Evolutionary conservation across 2,329 filamentous ascomycete species (phyloP).

Genomic region (Fusarium pseudocircinatum): DNA sequence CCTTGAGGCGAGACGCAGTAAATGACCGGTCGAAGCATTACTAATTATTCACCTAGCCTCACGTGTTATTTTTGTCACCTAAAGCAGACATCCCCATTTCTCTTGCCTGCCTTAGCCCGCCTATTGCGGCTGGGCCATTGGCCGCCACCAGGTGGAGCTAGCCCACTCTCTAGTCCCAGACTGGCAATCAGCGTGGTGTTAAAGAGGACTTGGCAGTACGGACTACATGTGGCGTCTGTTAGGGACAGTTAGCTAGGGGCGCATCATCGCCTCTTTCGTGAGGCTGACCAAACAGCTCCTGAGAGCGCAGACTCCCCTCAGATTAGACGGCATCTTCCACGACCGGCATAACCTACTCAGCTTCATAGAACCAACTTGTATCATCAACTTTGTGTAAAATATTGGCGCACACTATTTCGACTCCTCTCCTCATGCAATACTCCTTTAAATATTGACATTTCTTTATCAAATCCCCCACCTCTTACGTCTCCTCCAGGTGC

Average conservation of each 20-base stretch:
- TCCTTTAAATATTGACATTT: background rate
- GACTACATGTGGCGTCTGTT: background rate
- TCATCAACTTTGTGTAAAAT: background rate
- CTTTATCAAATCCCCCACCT: background rate
- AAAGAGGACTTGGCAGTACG: background rate
- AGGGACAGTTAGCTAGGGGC: background rate
- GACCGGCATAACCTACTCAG: background rate
- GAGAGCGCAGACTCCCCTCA: background rate
- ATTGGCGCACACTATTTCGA: background rate
- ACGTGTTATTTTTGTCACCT: background rate
- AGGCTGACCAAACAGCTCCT: constrained; percentile 31
- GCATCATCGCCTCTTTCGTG: constrained; percentile 25
- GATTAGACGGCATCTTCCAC: background rate
- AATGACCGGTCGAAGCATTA: background rate
- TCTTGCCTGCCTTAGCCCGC: background rate
- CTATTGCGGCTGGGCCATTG: constrained; percentile 13
- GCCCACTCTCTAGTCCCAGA: background rate
- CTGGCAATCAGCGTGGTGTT: constrained; percentile 8
- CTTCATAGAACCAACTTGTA: background rate
- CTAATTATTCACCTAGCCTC: background rate
- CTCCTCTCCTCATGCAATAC: background rate
- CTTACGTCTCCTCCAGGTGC: background rate
- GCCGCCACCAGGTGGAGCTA: background rate
- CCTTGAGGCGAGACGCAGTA: background rate
- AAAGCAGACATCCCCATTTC: background rate